These are phyloP conservation scores for Noccaea bulbosa DNA, from an alignment of 345 rosid genomes.

Conservation along the genomic window DNA sequence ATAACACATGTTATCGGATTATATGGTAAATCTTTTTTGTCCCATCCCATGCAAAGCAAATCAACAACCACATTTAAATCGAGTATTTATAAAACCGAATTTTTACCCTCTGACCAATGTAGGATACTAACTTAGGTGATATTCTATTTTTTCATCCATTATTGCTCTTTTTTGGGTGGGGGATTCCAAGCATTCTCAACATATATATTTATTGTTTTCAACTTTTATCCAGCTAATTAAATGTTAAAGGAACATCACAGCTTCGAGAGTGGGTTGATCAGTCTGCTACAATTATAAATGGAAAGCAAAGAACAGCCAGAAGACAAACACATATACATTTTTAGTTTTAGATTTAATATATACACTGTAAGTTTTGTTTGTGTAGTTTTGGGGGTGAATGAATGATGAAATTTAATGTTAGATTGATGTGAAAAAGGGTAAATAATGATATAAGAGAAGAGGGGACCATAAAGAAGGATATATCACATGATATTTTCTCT, in stretches of 20 bases:
- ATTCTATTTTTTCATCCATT: conserved; percentile 5
- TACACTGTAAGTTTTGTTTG: neutral
- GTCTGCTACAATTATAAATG: conserved; percentile 3
- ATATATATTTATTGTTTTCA: neutral
- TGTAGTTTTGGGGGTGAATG: conserved; percentile 5
- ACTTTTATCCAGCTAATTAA: conserved; percentile 17
- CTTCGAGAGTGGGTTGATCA: conserved; percentile 5
- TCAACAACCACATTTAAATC: neutral
- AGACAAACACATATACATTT: conserved; percentile 22
- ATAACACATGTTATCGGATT: neutral
- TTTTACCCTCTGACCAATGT: neutral
- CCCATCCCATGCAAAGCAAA: neutral
- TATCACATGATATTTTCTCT: conserved; percentile 40
- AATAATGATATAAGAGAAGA: conserved; percentile 28
- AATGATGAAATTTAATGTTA: neutral
- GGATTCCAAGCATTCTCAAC: conserved; percentile 7
- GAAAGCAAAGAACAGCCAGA: conserved; percentile 40
- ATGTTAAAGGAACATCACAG: conserved; percentile 16
- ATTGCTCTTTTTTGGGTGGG: conserved; percentile 4
- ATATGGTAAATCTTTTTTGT: neutral
- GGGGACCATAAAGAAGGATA: conserved; percentile 40
- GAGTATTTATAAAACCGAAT: neutral
- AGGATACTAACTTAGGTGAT: conserved; percentile 14
- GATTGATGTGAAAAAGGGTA: conserved; percentile 26
- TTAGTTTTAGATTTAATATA: neutral